Percentiles rank a stretch among this genome's conserved stretches.
Evolutionary conservation across 208 protist species (phyloP).

Genomic region (Naegleria lovaniensis): DNA sequence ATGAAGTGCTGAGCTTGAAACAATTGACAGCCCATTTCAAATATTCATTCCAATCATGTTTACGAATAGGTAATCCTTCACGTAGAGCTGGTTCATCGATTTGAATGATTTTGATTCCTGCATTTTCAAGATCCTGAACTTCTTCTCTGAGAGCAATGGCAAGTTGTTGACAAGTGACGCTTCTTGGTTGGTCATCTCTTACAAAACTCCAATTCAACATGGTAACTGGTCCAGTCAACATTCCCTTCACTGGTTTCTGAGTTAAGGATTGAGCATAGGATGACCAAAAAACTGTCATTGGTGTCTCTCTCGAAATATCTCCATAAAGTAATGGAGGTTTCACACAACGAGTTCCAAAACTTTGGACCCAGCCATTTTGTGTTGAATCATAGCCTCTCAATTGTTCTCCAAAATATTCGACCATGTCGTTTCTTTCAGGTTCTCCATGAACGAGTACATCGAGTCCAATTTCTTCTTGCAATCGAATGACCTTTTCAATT

Average conservation of each 20-base stretch:
- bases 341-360: slow-evolving; percentile 69
- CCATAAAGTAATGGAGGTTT: slow-evolving; percentile 74
- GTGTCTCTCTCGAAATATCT: slow-evolving; percentile 55
- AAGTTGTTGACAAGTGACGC: slow-evolving; percentile 56
- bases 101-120: slow-evolving; percentile 65
- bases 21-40: slow-evolving; percentile 63
- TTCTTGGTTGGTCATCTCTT: slow-evolving; percentile 62
- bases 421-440: slow-evolving; percentile 78
- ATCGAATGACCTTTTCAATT: slow-evolving; percentile 58
- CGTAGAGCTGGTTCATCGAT: slow-evolving; percentile 75
- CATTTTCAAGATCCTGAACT: slow-evolving; percentile 63
- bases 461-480: slow-evolving; percentile 69
- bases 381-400: slow-evolving; percentile 72
- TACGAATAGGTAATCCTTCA: slow-evolving; percentile 68
- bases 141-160: slow-evolving; percentile 73
- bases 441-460: slow-evolving; percentile 80
- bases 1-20: slow-evolving; percentile 59
- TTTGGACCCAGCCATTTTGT: slow-evolving; percentile 70
- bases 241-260: slow-evolving; percentile 63
- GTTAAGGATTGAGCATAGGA: slow-evolving; percentile 66
- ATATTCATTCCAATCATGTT: slow-evolving; percentile 59
- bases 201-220: slow-evolving; percentile 79
- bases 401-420: slow-evolving; percentile 76
- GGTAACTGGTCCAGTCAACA: slow-evolving; percentile 78
- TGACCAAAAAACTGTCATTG: slow-evolving; percentile 70